These are phyloP conservation scores for Fusarium robinianum DNA, from an alignment of 2,329 filamentous ascomycete species.

Conservation along the genomic window DNA sequence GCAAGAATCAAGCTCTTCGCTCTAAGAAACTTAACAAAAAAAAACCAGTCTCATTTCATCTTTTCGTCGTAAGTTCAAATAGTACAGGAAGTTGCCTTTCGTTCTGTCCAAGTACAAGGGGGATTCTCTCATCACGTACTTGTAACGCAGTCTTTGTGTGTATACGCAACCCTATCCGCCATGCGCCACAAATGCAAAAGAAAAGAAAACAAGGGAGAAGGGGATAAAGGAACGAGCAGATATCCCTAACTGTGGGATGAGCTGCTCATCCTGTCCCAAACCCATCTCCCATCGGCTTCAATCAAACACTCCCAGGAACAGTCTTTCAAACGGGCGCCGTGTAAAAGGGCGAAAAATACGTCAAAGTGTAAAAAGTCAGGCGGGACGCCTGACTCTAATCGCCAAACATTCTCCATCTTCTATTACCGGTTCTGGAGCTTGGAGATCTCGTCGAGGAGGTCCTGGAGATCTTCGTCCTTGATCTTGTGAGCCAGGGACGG, in stretches of 20 bases:
- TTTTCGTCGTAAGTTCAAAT: constrained; percentile 32
- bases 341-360: too few species aligned
- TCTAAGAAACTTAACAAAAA: too few species aligned
- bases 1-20: too few species aligned
- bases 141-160: constrained; percentile 19
- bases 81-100: constrained; percentile 23
- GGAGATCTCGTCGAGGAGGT: constrained; percentile 86
- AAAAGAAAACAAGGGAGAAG: constrained; percentile 6
- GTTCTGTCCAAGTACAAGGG: constrained; percentile 26
- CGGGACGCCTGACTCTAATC: too few species aligned
- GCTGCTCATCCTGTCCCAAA: constrained; percentile 3
- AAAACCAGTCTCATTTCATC: constrained; percentile 22
- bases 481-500: constrained; percentile 90
- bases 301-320: constrained; percentile 19
- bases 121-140: constrained; percentile 21
- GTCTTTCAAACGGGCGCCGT: constrained; percentile 9
- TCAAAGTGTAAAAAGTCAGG: constrained; percentile 9
- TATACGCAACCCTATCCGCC: constrained; percentile 32
- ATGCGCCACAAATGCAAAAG: constrained; percentile 39
- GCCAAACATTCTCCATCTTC: neutral
- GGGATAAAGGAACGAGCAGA: constrained; percentile 1
- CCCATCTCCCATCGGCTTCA: constrained; percentile 8
- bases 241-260: too few species aligned
- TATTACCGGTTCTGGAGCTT: constrained; percentile 63
- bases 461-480: constrained; percentile 82